phyloP scores from a whole-genome alignment of 1,139 yeast genomes.

The Candida glucosophila region DNA sequence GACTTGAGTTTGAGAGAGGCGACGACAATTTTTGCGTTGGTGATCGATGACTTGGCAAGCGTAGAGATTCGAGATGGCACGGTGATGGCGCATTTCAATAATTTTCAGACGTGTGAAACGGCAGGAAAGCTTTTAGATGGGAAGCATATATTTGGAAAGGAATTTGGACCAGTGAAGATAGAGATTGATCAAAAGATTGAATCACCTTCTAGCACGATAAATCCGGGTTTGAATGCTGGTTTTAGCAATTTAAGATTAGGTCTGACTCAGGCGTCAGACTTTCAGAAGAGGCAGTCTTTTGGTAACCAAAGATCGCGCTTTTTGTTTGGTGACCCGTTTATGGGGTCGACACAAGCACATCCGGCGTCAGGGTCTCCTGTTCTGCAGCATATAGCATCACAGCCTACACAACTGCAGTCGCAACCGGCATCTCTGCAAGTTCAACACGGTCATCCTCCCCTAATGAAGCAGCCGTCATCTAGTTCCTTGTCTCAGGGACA shows the following conservation, averaged over 20 bases:
- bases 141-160: conserved; percentile 56
- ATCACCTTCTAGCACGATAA: conserved; percentile 9
- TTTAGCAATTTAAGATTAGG: conserved; percentile 18
- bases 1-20: conserved; percentile 76
- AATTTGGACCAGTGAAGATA: conserved; percentile 43
- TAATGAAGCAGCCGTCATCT: too few relatives aligned
- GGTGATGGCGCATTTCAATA: conserved; percentile 57
- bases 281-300: too few relatives aligned
- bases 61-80: conserved; percentile 50
- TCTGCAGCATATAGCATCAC: too few relatives aligned
- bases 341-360: conserved; percentile 2
- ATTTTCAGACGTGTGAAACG: conserved; percentile 56
- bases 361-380: too few relatives aligned
- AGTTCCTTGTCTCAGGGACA: too few relatives aligned
- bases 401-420: too few relatives aligned
- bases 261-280: conserved; percentile 3
- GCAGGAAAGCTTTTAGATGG: conserved; percentile 65
- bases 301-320: conserved; percentile 62
- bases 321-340: conserved; percentile 60
- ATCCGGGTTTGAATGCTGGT: conserved; percentile 5
- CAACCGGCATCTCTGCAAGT: too few relatives aligned
- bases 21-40: conserved; percentile 67
- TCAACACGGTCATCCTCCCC: too few relatives aligned
- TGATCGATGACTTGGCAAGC: conserved; percentile 54
- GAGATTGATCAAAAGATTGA: conserved; percentile 27